Evolutionary conservation across 2,329 filamentous ascomycete genomes (phyloP), one percentile per base, ranked within the genome.

Genomic region (Neurospora crassa): DNA sequence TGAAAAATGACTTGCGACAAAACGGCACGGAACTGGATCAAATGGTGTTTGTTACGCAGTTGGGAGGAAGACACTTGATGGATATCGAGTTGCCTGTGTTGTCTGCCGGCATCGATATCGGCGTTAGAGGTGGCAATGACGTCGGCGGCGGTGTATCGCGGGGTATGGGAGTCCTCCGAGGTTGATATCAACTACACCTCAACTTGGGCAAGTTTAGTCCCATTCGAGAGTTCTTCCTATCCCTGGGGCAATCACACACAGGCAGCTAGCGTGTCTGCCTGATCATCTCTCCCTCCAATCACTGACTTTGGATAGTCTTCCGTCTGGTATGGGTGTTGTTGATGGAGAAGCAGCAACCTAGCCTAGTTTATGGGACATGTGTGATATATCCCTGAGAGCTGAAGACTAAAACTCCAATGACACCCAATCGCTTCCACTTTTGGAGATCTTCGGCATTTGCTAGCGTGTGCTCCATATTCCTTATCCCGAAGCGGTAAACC

Each of bases 31-130:
- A 68, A 3, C 40, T 74, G 1, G 72, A 71, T 14, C 67, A 67
- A 18, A 72, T 47, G 63, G 74, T 75, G 18, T 76, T 76, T 43
- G 74, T 75, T 3, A 75, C 74, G 43, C 75, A 76, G 68, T 53
- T 76, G 37, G 74, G 75, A 0, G 74, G 73, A 2, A 74, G 74
- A 37, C 74, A 74, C 67, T 41, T 76, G 63, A 18, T 74, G 70
- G 74, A 76, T 69, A 74, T 76, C 67, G 71, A 72, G 41, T 43
- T 76, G 18, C 73, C 75, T 7, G 41, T 68, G 11, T 67, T 74
- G 67, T 63, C 53, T 63, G 53, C 4, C 18, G 53, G 29, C 1
- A 37, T 3, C 2, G 16, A 1, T 53, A 24, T 29, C 12, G 1
- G 1, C 6, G 12, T 53, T 53, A 20, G 11, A 1, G 20, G 20